These are phyloP conservation scores for Colletotrichum scovillei DNA, from an alignment of 2,329 filamentous ascomycete species.

Conservation along the genomic window DNA sequence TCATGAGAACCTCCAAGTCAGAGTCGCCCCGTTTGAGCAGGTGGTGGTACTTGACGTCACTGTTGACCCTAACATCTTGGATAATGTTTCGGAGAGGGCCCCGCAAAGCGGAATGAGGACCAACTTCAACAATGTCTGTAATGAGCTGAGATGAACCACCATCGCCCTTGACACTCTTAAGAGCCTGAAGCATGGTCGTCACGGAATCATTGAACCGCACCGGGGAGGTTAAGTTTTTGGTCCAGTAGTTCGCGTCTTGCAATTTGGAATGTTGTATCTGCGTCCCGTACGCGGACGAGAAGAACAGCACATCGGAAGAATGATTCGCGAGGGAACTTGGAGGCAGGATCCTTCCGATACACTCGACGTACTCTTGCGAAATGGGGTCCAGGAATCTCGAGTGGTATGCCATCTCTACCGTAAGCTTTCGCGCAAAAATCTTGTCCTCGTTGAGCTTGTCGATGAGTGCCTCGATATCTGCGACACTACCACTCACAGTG, in stretches of 20 bases:
- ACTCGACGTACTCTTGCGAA: constrained; percentile 1
- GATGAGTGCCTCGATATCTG: constrained; percentile 54
- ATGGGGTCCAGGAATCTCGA: constrained; percentile 13
- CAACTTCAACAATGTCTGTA: constrained; percentile 11
- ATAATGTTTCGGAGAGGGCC: constrained; percentile 21
- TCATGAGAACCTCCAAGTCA: neutral
- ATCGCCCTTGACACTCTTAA: constrained; percentile 37
- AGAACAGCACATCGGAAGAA: constrained; percentile 44
- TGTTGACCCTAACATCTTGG: constrained; percentile 36
- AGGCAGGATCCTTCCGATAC: constrained; percentile 1
- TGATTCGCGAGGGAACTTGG: neutral
- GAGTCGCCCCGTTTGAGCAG: constrained; percentile 1
- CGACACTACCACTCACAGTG: constrained; percentile 61
- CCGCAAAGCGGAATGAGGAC: constrained; percentile 19
- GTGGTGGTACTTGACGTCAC: constrained; percentile 38
- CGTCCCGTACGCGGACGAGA: constrained; percentile 2
- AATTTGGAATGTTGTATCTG: neutral
- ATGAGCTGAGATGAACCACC: neutral
- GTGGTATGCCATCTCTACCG: constrained; percentile 25
- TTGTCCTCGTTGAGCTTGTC: constrained; percentile 44
- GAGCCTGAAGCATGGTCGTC: constrained; percentile 18
- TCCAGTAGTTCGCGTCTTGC: constrained; percentile 1
- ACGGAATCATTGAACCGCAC: constrained; percentile 10
- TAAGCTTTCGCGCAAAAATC: constrained; percentile 33
- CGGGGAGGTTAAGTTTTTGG: constrained; percentile 4